Percentiles rank a stretch among this genome's conserved stretches.
These are phyloP conservation scores for Metschnikowia continentalis DNA, from an alignment of 805 yeast species.

Conservation along the genomic window DNA sequence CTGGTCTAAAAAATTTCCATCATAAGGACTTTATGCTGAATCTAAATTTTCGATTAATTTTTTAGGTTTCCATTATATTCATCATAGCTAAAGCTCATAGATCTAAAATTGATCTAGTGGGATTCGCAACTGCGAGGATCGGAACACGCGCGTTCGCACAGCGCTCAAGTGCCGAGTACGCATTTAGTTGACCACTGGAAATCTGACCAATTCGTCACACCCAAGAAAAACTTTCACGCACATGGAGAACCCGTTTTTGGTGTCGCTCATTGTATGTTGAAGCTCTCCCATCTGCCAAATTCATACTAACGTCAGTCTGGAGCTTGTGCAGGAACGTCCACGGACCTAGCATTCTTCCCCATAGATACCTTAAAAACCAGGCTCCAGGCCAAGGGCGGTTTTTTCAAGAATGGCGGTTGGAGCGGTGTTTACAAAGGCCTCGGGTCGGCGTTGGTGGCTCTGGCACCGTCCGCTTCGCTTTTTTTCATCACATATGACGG, in stretches of 20 bases:
- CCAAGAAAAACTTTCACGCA: background rate
- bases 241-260: slow-evolving; percentile 30
- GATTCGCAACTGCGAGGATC: background rate
- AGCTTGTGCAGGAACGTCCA: slow-evolving; percentile 93
- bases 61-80: too few relatives aligned
- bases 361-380: slow-evolving; percentile 94
- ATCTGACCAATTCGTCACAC: background rate
- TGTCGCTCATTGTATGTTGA: slow-evolving; percentile 32
- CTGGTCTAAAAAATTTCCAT: too few relatives aligned
- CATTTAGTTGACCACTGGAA: background rate
- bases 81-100: too few relatives aligned
- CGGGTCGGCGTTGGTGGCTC: slow-evolving; percentile 89
- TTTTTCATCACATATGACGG: slow-evolving; percentile 75
- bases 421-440: slow-evolving; percentile 85
- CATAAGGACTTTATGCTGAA: too few relatives aligned
- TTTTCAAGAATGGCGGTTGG: slow-evolving; percentile 90
- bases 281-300: background rate
- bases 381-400: slow-evolving; percentile 93
- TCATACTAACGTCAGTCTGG: slow-evolving; percentile 52
- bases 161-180: background rate
- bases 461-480: slow-evolving; percentile 69
- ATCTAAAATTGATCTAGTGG: too few relatives aligned
- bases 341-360: slow-evolving; percentile 93
- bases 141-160: background rate
- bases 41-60: too few relatives aligned